Evolutionary conservation across 1,284 basidiomycete species (phyloP).

Genomic region (Rhodotorula sp.): DNA sequence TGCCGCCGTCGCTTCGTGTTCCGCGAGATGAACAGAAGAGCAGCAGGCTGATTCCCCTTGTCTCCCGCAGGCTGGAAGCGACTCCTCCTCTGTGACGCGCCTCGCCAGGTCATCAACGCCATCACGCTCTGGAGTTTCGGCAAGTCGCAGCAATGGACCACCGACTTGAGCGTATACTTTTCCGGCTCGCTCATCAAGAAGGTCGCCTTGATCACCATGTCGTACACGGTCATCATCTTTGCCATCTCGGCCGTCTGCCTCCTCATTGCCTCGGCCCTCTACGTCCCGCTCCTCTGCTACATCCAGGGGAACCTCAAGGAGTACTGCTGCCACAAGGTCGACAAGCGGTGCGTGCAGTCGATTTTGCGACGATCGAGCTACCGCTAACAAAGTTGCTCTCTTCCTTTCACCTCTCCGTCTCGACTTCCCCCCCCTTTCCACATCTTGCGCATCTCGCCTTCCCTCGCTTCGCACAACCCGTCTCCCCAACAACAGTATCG

Average conservation of each 20-base stretch:
- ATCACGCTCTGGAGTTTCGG: conserved; percentile 90
- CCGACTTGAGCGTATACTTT: conserved; percentile 63
- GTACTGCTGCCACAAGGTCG: conserved; percentile 98
- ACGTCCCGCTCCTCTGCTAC: conserved; percentile 87
- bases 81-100: conserved; percentile 88
- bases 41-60: neutral
- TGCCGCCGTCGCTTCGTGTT: too few species aligned
- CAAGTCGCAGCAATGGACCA: conserved; percentile 67
- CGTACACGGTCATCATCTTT: conserved; percentile 88
- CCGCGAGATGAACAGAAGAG: neutral
- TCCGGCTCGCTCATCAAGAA: conserved; percentile 47
- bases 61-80: conserved; percentile 81
- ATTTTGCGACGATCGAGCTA: neutral
- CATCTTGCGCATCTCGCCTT: neutral
- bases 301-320: conserved; percentile 73
- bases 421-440: neutral
- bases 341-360: conserved; percentile 64
- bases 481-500: conserved; percentile 59
- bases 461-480: neutral
- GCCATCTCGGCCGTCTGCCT: conserved; percentile 77
- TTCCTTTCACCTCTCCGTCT: conserved; percentile 53
- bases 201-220: conserved; percentile 67
- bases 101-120: conserved; percentile 94
- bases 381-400: neutral
- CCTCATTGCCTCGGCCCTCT: conserved; percentile 78